Conservation (phyloP, 495 filamentous ascomycete genomes). For the Neurospora sp. region DNA sequence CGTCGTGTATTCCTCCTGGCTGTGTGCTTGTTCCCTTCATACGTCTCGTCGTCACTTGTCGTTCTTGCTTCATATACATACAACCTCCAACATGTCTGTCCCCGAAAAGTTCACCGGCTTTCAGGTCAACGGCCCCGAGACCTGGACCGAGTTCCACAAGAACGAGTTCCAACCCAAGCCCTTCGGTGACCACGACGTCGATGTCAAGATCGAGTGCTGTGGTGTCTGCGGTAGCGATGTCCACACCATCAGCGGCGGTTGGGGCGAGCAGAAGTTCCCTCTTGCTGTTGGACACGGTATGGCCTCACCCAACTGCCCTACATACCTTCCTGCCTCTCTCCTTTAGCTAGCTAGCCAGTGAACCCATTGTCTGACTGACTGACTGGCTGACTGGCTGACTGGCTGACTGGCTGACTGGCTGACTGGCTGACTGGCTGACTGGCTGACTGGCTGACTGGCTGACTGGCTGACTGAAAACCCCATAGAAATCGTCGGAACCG, state of each 20-base stretch:
- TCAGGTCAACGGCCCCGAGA: conserved; percentile 42
- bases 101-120: conserved; percentile 40
- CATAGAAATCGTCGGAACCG: conserved; percentile 36
- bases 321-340: neutral
- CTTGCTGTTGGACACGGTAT: conserved; percentile 44
- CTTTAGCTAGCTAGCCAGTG: neutral
- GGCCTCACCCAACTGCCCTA: neutral
- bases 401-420: no score
- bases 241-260: conserved; percentile 46
- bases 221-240: conserved; percentile 50
- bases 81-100: conserved; percentile 20
- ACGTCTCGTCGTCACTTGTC: neutral
- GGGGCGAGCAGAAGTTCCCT: conserved; percentile 44
- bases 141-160: conserved; percentile 45
- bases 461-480: neutral
- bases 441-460: no score
- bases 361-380: neutral
- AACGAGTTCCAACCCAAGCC: conserved; percentile 48
- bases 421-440: no score
- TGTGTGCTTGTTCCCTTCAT: neutral
- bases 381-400: no score
- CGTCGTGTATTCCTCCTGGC: neutral
- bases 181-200: conserved; percentile 48
- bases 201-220: conserved; percentile 44
- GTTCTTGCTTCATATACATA: neutral